phyloP scores from a whole-genome alignment of 805 yeast species.

The Saccharomycopsis sp. region DNA sequence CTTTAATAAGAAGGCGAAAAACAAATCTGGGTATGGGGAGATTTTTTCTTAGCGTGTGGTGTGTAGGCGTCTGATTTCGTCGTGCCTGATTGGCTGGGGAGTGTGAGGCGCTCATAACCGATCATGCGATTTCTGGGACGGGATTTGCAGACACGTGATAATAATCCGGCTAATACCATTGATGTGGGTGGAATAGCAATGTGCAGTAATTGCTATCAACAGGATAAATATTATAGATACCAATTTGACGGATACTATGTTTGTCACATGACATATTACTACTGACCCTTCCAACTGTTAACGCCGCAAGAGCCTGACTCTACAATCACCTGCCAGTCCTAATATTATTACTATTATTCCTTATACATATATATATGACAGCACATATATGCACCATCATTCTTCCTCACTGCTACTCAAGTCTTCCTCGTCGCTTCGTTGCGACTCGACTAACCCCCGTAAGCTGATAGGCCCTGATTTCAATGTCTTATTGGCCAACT shows the following conservation, averaged over 20 bases:
- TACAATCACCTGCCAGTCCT: too few relatives aligned
- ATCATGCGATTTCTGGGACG: not conserved
- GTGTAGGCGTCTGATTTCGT: not conserved
- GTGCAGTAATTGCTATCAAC: not conserved
- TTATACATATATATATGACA: too few relatives aligned
- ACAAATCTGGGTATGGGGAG: not conserved
- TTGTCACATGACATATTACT: too few relatives aligned
- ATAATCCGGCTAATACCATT: not conserved
- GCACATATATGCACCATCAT: too few relatives aligned
- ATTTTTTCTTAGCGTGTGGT: not conserved
- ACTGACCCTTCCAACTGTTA: too few relatives aligned
- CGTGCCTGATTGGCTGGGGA: not conserved
- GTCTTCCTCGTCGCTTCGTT: conserved; percentile 4
- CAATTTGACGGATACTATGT: not conserved
- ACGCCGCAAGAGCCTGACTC: too few relatives aligned
- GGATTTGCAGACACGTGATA: too few relatives aligned
- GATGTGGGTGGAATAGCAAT: not conserved
- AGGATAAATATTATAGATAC: not conserved
- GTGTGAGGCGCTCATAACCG: not conserved
- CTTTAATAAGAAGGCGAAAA: conserved; percentile 1
- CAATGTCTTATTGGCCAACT: not conserved
- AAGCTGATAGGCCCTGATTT: conserved; percentile 6
- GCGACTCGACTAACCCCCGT: conserved; percentile 2
- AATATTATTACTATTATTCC: too few relatives aligned
- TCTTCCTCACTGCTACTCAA: conserved; percentile 11